Evolutionary conservation across 1,139 yeast genomes (phyloP).

Genomic region (Saccharomyces hybrid): DNA sequence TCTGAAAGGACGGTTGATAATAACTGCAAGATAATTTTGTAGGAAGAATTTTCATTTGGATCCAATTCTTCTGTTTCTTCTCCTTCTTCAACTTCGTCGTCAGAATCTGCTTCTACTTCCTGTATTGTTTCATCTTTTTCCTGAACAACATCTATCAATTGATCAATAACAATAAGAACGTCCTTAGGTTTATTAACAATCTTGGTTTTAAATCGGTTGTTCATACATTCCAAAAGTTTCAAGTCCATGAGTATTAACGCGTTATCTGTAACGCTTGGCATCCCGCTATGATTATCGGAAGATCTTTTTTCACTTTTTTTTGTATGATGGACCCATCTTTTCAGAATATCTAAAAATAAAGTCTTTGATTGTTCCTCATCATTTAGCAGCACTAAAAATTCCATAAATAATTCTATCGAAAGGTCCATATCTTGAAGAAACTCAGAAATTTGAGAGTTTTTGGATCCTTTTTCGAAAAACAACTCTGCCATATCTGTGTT

Average conservation of each 20-base stretch:
- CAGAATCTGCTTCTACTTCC: constrained; percentile 36
- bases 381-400: constrained; percentile 45
- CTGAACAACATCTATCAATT: constrained; percentile 34
- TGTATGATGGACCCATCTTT: constrained; percentile 47
- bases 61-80: constrained; percentile 35
- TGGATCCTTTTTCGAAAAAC: background rate
- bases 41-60: constrained; percentile 21
- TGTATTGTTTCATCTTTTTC: constrained; percentile 22
- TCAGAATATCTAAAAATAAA: constrained; percentile 47
- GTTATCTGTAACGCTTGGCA: constrained; percentile 41
- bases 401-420: constrained; percentile 42
- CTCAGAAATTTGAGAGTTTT: background rate
- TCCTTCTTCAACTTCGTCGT: constrained; percentile 38
- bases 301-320: constrained; percentile 12
- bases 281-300: constrained; percentile 27
- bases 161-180: constrained; percentile 48
- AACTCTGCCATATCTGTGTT: constrained; percentile 19
- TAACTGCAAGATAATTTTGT: constrained; percentile 40
- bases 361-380: constrained; percentile 43
- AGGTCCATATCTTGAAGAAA: constrained; percentile 47
- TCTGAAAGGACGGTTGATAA: constrained; percentile 40
- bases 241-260: constrained; percentile 53
- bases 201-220: constrained; percentile 52
- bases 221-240: constrained; percentile 55
- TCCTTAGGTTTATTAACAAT: constrained; percentile 58